phyloP scores from a whole-genome alignment of 306 rosid genomes.

The Elaeagnus macrophylla region DNA sequence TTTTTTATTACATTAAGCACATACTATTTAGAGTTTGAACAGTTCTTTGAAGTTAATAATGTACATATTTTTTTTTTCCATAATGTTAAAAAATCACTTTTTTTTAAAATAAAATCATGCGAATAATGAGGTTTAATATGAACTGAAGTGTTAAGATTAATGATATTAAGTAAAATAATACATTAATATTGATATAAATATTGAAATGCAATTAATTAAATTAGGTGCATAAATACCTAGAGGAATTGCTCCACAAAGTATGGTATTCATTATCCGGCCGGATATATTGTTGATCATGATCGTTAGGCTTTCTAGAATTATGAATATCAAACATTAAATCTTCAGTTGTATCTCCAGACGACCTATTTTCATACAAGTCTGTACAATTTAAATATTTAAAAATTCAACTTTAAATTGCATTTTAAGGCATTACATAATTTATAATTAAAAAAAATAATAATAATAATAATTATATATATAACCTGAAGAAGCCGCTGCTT shows the following conservation, averaged over 20 bases:
- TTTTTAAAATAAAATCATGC: too few relatives aligned
- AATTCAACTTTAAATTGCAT: neutral
- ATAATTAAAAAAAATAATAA: neutral
- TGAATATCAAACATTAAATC: slow-evolving; percentile 63
- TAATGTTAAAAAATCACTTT: too few relatives aligned
- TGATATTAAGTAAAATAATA: too few relatives aligned
- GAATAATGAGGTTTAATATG: too few relatives aligned
- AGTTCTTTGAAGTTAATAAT: too few relatives aligned
- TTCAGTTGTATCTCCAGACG: slow-evolving; percentile 83
- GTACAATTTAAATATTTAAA: slow-evolving; percentile 42
- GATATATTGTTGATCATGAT: slow-evolving; percentile 42
- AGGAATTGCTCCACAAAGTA: slow-evolving; percentile 82
- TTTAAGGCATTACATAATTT: too few relatives aligned
- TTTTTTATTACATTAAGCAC: too few relatives aligned
- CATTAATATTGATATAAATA: neutral
- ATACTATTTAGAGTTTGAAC: too few relatives aligned
- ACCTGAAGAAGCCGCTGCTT: slow-evolving; percentile 90
- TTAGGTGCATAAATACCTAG: slow-evolving; percentile 39
- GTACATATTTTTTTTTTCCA: too few relatives aligned
- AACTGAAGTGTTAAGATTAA: too few relatives aligned
- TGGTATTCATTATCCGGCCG: slow-evolving; percentile 50
- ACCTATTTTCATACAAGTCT: slow-evolving; percentile 71
- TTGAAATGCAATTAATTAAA: neutral
- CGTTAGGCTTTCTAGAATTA: slow-evolving; percentile 44
- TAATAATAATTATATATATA: neutral